Conservation (phyloP, 345 rosid species). For the Salix purpurea region DNA sequence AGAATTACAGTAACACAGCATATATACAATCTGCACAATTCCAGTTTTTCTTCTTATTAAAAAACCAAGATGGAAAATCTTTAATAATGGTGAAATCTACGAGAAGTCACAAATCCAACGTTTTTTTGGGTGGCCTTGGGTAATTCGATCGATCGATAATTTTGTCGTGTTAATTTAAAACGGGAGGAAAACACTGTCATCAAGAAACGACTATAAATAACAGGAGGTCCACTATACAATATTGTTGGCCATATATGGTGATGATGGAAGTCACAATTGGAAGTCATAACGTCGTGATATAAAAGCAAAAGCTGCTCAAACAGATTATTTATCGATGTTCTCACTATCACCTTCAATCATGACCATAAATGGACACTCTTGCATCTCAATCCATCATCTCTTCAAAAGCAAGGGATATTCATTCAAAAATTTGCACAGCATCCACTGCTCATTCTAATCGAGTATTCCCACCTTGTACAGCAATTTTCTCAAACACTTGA, state of each 20-base stretch:
- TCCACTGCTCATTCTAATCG: neutral
- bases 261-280: constrained; percentile 9
- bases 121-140: neutral
- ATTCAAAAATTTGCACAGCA: neutral
- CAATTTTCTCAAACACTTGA: neutral
- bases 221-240: neutral
- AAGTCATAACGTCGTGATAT: constrained; percentile 29
- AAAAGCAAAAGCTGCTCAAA: constrained; percentile 32
- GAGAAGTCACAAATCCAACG: neutral
- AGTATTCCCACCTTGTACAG: neutral
- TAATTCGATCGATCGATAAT: too few species aligned
- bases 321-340: constrained; percentile 11
- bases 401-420: constrained; percentile 25
- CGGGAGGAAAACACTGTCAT: neutral
- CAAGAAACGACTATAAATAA: neutral
- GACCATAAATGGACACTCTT: constrained; percentile 18
- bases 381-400: constrained; percentile 30
- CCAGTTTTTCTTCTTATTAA: too few species aligned
- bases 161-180: too few species aligned
- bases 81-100: neutral
- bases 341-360: constrained; percentile 26
- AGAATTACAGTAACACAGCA: too few species aligned
- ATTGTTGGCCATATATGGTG: constrained; percentile 2
- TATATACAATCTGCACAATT: too few species aligned
- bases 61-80: neutral